Evolutionary conservation across 768 basidiomycete genomes (phyloP).

Genomic region (Crepidotus variabilis): DNA sequence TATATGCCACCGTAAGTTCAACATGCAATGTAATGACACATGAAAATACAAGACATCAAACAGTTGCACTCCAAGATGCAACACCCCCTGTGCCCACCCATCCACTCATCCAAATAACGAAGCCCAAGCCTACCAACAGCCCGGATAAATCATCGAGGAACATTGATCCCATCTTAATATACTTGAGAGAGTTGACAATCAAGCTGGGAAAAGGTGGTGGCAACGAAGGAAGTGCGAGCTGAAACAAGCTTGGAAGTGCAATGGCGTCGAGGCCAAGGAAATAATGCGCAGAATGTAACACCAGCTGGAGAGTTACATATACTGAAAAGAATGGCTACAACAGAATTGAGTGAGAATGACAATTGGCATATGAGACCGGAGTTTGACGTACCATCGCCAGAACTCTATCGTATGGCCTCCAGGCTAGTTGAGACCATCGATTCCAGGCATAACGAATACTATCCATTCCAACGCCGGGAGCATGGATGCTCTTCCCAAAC

Average conservation of each 20-base stretch:
- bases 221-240: conserved; percentile 59
- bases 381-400: conserved; percentile 49
- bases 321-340: conserved; percentile 79
- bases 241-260: conserved; percentile 55
- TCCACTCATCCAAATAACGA: conserved; percentile 53
- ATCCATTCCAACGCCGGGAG: conserved; percentile 22
- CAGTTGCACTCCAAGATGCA: not conserved
- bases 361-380: not conserved
- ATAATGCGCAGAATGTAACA: conserved; percentile 68
- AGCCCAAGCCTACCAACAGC: conserved; percentile 66
- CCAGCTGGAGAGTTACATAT: conserved; percentile 69
- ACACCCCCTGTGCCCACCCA: conserved; percentile 26
- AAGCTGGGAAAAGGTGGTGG: conserved; percentile 60
- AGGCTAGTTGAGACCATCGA: conserved; percentile 60
- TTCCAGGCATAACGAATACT: conserved; percentile 38
- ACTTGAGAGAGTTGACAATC: conserved; percentile 62
- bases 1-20: too few species aligned
- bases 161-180: conserved; percentile 61
- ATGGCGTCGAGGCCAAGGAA: conserved; percentile 64
- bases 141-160: conserved; percentile 73
- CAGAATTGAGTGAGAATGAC: not conserved
- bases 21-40: not conserved
- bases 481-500: conserved; percentile 35
- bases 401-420: conserved; percentile 32
- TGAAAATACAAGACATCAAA: not conserved